Conservation (phyloP, 441 rosid genomes). For the Pelargonium myrrhifolium region DNA sequence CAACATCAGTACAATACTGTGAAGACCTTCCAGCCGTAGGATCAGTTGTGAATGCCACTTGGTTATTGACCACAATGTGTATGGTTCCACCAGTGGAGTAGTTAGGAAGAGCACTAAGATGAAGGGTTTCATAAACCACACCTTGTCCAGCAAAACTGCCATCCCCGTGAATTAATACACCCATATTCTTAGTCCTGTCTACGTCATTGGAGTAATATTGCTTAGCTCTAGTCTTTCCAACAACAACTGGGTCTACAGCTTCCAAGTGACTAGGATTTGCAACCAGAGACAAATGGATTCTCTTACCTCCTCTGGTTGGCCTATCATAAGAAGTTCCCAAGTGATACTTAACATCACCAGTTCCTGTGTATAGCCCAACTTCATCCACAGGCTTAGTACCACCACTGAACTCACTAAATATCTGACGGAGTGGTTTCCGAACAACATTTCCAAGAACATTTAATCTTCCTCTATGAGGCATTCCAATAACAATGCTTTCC, state of each 20-base stretch:
- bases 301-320: constrained; percentile 26
- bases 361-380: constrained; percentile 25
- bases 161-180: constrained; percentile 25
- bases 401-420: constrained; percentile 40
- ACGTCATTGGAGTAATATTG: constrained; percentile 23
- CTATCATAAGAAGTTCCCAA: constrained; percentile 25
- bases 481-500: constrained; percentile 92
- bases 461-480: constrained; percentile 96
- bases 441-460: constrained; percentile 95
- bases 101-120: constrained; percentile 27
- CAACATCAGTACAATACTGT: constrained; percentile 26
- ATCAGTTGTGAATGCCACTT: constrained; percentile 28
- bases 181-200: constrained; percentile 23
- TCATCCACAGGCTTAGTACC: constrained; percentile 26
- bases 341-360: constrained; percentile 30
- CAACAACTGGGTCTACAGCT: constrained; percentile 28
- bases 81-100: constrained; percentile 25
- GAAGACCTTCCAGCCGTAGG: constrained; percentile 25
- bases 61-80: constrained; percentile 26
- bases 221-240: constrained; percentile 26
- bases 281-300: constrained; percentile 23
- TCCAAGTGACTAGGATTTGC: constrained; percentile 30
- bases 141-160: constrained; percentile 29
- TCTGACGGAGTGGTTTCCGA: constrained; percentile 83
- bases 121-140: constrained; percentile 27